phyloP scores from a whole-genome alignment of 2,329 filamentous ascomycete genomes.

The Sporothrix variecibatus region DNA sequence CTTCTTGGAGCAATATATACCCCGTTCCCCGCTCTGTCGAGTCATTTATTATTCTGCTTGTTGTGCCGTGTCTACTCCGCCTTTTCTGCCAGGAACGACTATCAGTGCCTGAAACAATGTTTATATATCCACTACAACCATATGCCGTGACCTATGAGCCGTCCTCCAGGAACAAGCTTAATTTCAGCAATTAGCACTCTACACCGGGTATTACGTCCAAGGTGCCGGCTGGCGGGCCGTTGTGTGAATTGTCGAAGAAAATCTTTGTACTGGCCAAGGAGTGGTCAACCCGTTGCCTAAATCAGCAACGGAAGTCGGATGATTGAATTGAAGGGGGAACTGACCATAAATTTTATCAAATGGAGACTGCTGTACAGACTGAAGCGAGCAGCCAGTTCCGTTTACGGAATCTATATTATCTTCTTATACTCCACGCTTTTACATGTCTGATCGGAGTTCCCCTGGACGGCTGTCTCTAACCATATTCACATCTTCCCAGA shows the following conservation, averaged over 20 bases:
- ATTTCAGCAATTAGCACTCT: background rate
- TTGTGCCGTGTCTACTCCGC: background rate
- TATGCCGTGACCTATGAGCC: background rate
- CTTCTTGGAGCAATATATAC: background rate
- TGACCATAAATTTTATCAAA: no score
- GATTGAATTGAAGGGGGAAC: background rate
- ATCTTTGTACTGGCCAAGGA: background rate
- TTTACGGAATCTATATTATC: background rate
- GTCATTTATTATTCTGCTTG: background rate
- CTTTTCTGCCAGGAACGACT: background rate
- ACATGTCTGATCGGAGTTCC: no score
- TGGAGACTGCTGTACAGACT: background rate
- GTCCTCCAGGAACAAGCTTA: slow-evolving; percentile 7
- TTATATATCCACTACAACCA: background rate
- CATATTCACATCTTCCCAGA: no score
- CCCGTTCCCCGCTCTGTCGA: slow-evolving; percentile 12
- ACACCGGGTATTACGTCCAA: slow-evolving; percentile 2
- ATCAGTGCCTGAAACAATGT: background rate
- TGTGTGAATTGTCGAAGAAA: background rate
- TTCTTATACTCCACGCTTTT: no score
- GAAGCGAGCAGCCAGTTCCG: background rate
- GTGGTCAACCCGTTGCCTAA: background rate
- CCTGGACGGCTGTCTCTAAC: no score
- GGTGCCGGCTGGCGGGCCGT: background rate
- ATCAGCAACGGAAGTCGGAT: background rate